These are phyloP conservation scores for Aplosporella prunicola DNA, from an alignment of 2,329 filamentous ascomycete genomes.

Conservation along the genomic window DNA sequence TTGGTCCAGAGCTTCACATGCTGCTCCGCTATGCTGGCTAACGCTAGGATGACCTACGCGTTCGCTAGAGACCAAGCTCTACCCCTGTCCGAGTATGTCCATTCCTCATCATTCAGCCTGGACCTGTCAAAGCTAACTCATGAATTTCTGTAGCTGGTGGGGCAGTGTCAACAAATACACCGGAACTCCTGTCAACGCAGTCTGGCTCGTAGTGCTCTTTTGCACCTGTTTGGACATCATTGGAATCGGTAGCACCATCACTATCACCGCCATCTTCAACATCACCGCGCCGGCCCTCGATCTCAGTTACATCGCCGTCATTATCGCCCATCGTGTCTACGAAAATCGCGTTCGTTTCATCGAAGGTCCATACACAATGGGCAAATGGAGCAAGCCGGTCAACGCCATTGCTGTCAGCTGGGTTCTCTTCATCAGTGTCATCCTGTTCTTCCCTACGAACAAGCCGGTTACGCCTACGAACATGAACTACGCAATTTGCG, in stretches of 20 bases:
- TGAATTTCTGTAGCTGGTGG: conserved; percentile 33
- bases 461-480: conserved; percentile 35
- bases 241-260: conserved; percentile 41
- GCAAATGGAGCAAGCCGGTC: conserved; percentile 44
- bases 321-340: conserved; percentile 48
- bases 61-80: conserved; percentile 51
- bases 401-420: conserved; percentile 50
- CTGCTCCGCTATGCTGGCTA: conserved; percentile 54
- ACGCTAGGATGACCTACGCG: conserved; percentile 53
- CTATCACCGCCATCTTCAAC: conserved; percentile 42
- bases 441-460: conserved; percentile 45
- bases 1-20: conserved; percentile 58
- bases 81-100: conserved; percentile 46
- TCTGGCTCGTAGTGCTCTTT: conserved; percentile 54
- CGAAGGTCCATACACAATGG: conserved; percentile 50
- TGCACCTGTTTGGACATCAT: conserved; percentile 44
- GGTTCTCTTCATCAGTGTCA: conserved; percentile 53
- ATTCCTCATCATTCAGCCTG: background rate
- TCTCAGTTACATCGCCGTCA: conserved; percentile 51
- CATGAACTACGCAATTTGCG: conserved; percentile 41
- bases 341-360: conserved; percentile 44
- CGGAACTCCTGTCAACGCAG: conserved; percentile 51
- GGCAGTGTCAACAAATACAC: conserved; percentile 45
- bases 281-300: conserved; percentile 38
- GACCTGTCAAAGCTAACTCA: background rate